Evolutionary conservation across 176 grass and related monocot species (phyloP).

Genomic region (Triticum monococcum): DNA sequence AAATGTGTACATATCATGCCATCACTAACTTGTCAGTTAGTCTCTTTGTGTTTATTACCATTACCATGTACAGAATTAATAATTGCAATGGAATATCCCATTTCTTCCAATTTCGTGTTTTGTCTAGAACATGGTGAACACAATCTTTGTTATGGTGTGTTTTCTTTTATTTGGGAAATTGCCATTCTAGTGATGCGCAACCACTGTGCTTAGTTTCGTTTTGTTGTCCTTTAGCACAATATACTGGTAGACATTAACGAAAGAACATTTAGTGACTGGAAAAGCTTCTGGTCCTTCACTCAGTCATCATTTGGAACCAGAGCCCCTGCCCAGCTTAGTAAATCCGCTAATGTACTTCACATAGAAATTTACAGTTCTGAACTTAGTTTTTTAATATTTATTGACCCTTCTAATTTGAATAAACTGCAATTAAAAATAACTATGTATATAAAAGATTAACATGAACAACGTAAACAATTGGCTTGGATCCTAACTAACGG

Average conservation of each 20-base stretch:
- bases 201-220: not conserved
- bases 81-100: conserved; percentile 43
- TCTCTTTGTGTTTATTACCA: conserved; percentile 34
- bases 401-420: not conserved
- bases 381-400: conserved; percentile 13
- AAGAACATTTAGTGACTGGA: not conserved
- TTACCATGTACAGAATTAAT: conserved; percentile 54
- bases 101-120: conserved; percentile 22
- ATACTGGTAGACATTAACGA: not conserved
- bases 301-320: not conserved
- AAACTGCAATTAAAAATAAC: not conserved
- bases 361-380: not conserved
- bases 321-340: not conserved
- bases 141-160: not conserved
- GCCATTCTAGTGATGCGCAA: not conserved
- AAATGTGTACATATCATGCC: conserved; percentile 60
- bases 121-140: not conserved
- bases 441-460: not conserved
- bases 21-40: conserved; percentile 32
- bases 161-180: not conserved
- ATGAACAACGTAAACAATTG: conserved; percentile 20
- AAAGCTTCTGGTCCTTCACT: not conserved
- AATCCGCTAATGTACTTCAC: not conserved
- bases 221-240: not conserved
- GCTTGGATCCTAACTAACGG: conserved; percentile 28